Evolutionary conservation across 495 filamentous ascomycete species (phyloP).

Genomic region (Xylaria scruposa): DNA sequence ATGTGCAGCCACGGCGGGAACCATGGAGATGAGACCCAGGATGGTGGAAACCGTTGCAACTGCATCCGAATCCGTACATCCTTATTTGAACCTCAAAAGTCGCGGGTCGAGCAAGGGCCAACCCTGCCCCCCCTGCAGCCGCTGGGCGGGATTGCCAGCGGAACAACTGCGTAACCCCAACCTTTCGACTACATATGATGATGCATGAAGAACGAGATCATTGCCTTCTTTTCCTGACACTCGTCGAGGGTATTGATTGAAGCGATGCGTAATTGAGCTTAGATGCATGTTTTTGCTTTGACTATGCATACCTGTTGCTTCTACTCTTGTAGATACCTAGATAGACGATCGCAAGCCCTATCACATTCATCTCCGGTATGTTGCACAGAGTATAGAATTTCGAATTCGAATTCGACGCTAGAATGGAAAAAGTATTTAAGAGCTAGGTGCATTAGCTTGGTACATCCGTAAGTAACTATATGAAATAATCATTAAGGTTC

Average conservation of each 20-base stretch:
- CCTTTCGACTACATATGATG: not conserved
- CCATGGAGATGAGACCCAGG: not conserved
- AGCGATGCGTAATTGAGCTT: not conserved
- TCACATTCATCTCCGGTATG: not conserved
- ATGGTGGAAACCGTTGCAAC: conserved; percentile 10
- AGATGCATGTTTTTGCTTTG: not conserved
- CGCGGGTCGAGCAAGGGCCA: conserved; percentile 7
- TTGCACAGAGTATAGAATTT: not conserved
- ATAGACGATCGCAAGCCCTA: not conserved
- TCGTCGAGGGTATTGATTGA: not conserved
- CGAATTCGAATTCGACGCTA: not conserved
- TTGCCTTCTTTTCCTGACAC: not conserved
- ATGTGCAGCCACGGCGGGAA: not conserved
- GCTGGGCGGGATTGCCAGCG: not conserved
- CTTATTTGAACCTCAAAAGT: conserved; percentile 7
- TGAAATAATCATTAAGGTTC: not conserved
- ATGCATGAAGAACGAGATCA: not conserved
- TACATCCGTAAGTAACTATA: not conserved
- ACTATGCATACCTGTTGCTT: not conserved
- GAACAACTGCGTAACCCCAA: not conserved
- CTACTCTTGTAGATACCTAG: not conserved
- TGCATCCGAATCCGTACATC: not conserved
- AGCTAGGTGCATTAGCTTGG: not conserved
- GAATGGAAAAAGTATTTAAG: not conserved
- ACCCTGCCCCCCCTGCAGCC: not conserved